Evolutionary conservation across 352 stramenopile species (phyloP), one percentile per base, ranked within the genome.

Genomic region (Globisporangium nunn): DNA sequence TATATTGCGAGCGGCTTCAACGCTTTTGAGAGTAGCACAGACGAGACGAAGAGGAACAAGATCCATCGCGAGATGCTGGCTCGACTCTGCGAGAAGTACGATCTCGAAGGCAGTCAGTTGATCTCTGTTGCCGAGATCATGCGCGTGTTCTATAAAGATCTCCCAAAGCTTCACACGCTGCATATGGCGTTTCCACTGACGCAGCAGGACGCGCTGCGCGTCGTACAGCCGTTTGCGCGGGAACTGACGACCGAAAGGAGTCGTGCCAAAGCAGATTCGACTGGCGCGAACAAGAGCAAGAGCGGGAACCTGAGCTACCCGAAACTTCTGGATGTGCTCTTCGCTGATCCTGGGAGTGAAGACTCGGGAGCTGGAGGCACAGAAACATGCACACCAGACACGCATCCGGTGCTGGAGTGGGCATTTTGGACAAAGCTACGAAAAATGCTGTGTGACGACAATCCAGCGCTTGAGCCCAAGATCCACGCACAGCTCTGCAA

Each of bases 71-170:
- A 65, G 31, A 33, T 85, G 30, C 45, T 87, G 3, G 58, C 64
- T 29, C 10, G 50, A 10, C 58, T 87, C 7, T 85, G 74, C 29
- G 66, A 71, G 0, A 87, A 82, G 29, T 83, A 81, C 52, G 74
- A 85, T 31, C 47, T 71, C 6, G 47, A 74, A 47, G 54, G 59
- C 37, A 66, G 77, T 43, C 47, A 66, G 11, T 54, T 50, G n/a
- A 69, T 87, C 18, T 67, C 66, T 4, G n/a, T 77, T 18, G 41
- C 43, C 2, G 72, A 87, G 15, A 56, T 77, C 5, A 39, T 72
- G 12, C 66, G 64, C 5, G 58, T 77, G 0, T 64, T 85, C 28
- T 67, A 75, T 29, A 54, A 55, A 5, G 68, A 87, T 17, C 52
- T 87, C 6, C 47, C 62, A 0, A 64, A 65, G 17, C 59, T 79